Base-by-base conservation (phyloP, 345 rosid genomes). In the Turnera subulata region DNA sequence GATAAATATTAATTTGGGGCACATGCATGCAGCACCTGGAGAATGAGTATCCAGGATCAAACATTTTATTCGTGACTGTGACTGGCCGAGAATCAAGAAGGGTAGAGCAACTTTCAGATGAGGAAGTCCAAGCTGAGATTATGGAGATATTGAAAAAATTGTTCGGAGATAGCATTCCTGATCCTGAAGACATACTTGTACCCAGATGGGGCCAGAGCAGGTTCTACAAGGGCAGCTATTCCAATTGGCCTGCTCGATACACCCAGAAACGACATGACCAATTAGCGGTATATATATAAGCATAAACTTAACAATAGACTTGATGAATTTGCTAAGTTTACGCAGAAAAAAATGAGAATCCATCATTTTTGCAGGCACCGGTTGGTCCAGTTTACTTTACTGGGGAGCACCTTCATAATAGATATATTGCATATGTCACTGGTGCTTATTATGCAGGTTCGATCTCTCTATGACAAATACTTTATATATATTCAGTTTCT, bases 341-440 rank as follows among this genome's bases (percentile, higher is more conserved):
- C n/a, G n/a, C n/a, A n/a, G 35, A 3, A 29, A 29, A 29, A 29
- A 29, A 4, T 29, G 35, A 29, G 8, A 29, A 29, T 8, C 35
- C 4, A 3, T 29, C 35, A 4, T 29, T 29, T 29, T 4, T 29
- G 35, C 35, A 73, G 77, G 63, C 40, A 33, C 60, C 73, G 0
- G 56, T 67, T n/a, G 70, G 70, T n/a, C 66, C 63, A 14, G 53
- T 73, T 18, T 73, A 63, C 56, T 73, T 73, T 39, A 59, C 77
- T 1, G 77, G 77, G 9, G 73, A 73, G 63, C 77, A 73, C 7
- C 58, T 50, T 14, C 43, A 20, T 40, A 18, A 68, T 11, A 49
- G 42, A 12, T 63, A 62, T 33, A 24, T 58, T 6, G 73, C 69
- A 42, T 73, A 73, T 24, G 61, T 61, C 3, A 42, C 55, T 11